Evolutionary conservation across 2,329 filamentous ascomycete species (phyloP).

Genomic region (Colletotrichum eleusines): DNA sequence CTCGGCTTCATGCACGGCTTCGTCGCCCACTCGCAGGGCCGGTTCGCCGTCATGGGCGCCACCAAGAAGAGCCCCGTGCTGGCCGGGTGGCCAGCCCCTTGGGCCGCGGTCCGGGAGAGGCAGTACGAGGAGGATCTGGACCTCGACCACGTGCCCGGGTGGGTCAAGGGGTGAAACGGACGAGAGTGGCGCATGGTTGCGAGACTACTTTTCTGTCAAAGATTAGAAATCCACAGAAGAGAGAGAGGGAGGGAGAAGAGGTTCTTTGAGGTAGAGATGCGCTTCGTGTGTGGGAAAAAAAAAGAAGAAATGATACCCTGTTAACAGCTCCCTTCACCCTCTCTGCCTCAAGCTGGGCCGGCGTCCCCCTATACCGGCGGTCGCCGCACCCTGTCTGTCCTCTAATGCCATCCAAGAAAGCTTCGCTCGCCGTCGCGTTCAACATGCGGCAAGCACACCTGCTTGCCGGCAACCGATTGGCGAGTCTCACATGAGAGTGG

Average conservation of each 20-base stretch:
- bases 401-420: background rate
- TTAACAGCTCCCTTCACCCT: background rate
- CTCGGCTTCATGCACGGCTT: conserved; percentile 88
- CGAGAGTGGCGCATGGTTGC: background rate
- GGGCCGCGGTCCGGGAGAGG: conserved; percentile 73
- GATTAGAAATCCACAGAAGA: background rate
- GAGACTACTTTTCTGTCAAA: background rate
- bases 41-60: conserved; percentile 86
- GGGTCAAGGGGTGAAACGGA: conserved; percentile 67
- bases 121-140: conserved; percentile 69
- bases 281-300: background rate
- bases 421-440: background rate
- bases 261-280: background rate
- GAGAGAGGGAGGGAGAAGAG: background rate
- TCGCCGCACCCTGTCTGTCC: background rate
- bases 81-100: conserved; percentile 82
- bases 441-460: background rate
- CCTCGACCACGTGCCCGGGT: conserved; percentile 79
- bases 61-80: conserved; percentile 71
- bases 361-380: background rate
- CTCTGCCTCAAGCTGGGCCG: background rate
- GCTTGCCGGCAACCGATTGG: background rate
- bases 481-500: too few species aligned
- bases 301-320: conserved; percentile 37
- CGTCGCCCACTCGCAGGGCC: conserved; percentile 79